Base-by-base conservation (phyloP, 2,329 filamentous ascomycete species). In the Nemania sp. region DNA sequence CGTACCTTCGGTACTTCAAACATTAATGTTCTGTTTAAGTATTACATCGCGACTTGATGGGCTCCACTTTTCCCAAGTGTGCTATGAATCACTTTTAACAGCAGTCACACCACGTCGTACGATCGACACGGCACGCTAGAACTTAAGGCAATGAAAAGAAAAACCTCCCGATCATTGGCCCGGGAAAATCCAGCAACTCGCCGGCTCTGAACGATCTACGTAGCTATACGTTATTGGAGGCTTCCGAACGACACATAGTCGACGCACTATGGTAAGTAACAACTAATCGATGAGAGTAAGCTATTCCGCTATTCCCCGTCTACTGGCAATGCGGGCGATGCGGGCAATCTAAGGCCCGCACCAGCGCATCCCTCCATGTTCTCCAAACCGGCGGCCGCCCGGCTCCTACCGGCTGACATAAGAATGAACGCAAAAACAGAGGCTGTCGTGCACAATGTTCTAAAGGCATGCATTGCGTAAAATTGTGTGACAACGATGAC, bases 51-150 rank as follows among this genome's bases (percentile, higher is more conserved):
- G 17, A 45, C n/a, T 25, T 45, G 21, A 25, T 5, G 17, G n/a
- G 21, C 29, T 21, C 45, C 45, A 47, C 45, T 47, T 13, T 17
- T 51, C 59, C 20, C 15, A 46, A 35, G 32, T 29, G 53, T 63
- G 57, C 65, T 64, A 69, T 69, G 67, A 57, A 64, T 67, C 65
- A 68, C 65, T 48, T 50, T 59, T 7, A n/a, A 21, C 39, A 17
- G 20, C 37, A 50, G 54, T 63, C 60, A 57, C 18, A 42, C 46
- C 20, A 45, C 53, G 67, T 70, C 66, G 67, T 63, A 66, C 64
- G 53, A 68, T 62, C 64, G 53, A 68, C 64, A 62, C 51, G 50
- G 51, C 60, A 66, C 62, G 52, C 64, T 60, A 67, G 60, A 67
- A 58, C 60, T 57, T 50, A 64, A 55, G n/a, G n/a, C 40, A 53